phyloP scores from a whole-genome alignment of 2,329 filamentous ascomycete genomes.

The Fusarium abutilonis region DNA sequence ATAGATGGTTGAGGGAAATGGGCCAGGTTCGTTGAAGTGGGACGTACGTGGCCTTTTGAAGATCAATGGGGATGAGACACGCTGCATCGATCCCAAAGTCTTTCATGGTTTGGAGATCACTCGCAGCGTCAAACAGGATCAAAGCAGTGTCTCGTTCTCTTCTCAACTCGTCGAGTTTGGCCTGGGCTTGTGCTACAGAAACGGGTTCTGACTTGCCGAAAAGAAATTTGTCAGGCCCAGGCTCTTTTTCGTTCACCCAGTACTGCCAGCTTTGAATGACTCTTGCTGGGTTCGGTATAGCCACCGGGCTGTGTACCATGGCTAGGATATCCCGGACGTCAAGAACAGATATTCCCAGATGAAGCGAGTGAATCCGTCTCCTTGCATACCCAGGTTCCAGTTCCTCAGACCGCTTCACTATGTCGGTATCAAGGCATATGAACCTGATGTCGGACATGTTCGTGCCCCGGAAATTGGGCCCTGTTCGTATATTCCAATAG shows the following conservation, averaged over 20 bases:
- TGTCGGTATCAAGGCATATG: conserved; percentile 18
- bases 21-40: neutral
- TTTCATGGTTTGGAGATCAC: neutral
- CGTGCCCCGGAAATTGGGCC: neutral
- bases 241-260: neutral
- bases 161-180: conserved; percentile 3
- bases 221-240: conserved; percentile 3
- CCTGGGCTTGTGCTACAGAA: neutral
- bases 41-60: conserved; percentile 11
- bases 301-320: neutral
- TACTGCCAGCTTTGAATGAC: conserved; percentile 18
- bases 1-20: neutral
- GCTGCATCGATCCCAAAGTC: conserved; percentile 2
- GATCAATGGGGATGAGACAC: conserved; percentile 2
- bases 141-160: neutral
- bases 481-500: neutral
- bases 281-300: neutral
- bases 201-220: conserved; percentile 16
- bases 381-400: neutral
- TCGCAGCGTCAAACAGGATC: conserved; percentile 5
- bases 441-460: conserved; percentile 20
- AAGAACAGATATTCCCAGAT: conserved; percentile 26
- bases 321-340: conserved; percentile 15
- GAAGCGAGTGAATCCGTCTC: conserved; percentile 6
- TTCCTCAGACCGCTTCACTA: neutral